Percentiles rank a stretch among this genome's conserved stretches.
These are phyloP conservation scores for Ilex aquifolium DNA, from an alignment of 257 asterid species.

Conservation along the genomic window DNA sequence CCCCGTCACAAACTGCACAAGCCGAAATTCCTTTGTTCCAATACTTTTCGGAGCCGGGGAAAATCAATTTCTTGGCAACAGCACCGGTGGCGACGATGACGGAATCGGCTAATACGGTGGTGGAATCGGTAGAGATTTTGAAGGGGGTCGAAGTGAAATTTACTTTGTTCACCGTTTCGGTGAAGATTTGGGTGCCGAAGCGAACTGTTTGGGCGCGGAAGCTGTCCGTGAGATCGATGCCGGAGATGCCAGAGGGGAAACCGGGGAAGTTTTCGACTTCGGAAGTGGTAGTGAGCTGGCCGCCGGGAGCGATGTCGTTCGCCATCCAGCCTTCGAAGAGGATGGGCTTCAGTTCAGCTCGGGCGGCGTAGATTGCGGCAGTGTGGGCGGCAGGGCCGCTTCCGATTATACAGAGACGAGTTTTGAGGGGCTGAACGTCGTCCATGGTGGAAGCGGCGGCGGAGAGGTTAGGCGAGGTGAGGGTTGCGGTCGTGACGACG, in stretches of 20 bases:
- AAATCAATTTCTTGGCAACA: conserved; percentile 64
- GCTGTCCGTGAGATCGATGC: conserved; percentile 62
- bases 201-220: conserved; percentile 63
- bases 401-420: conserved; percentile 86
- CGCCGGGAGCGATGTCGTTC: conserved; percentile 94
- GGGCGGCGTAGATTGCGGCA: conserved; percentile 90
- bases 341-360: conserved; percentile 87
- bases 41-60: conserved; percentile 62
- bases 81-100: conserved; percentile 87
- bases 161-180: conserved; percentile 70
- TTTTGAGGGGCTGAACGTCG: conserved; percentile 40
- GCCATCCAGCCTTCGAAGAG: conserved; percentile 99
- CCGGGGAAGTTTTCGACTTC: conserved; percentile 98
- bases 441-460: conserved; percentile 44
- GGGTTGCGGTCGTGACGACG: conserved; percentile 17
- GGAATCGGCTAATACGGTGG: conserved; percentile 68
- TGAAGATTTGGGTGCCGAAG: conserved; percentile 60
- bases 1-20: conserved; percentile 96
- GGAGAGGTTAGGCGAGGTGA: conserved; percentile 16
- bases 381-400: conserved; percentile 99
- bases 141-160: conserved; percentile 62
- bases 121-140: conserved; percentile 44
- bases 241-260: conserved; percentile 75
- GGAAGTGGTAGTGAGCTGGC: conserved; percentile 90
- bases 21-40: conserved; percentile 97